These are phyloP conservation scores for Cyberlindnera mrakii DNA, from an alignment of 805 yeast genomes.

Conservation along the genomic window DNA sequence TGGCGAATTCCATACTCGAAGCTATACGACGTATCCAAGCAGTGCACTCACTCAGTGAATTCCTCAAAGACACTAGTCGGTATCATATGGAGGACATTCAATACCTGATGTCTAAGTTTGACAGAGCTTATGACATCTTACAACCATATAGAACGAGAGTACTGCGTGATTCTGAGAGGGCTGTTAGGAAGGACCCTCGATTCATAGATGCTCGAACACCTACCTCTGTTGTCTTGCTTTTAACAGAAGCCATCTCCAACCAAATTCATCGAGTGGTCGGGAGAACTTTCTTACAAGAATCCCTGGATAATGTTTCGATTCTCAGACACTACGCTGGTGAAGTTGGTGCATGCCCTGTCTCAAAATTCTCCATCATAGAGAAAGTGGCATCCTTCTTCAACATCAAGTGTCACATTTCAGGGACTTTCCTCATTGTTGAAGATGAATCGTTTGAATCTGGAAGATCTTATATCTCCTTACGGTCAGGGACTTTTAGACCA, in stretches of 20 bases:
- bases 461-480: slow-evolving; percentile 6
- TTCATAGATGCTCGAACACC: slow-evolving; percentile 2
- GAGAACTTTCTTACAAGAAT: not conserved
- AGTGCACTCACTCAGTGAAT: not conserved
- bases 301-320: slow-evolving; percentile 9
- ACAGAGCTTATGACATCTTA: slow-evolving; percentile 16
- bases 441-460: slow-evolving; percentile 7
- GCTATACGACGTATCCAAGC: slow-evolving; percentile 5
- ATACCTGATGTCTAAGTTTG: slow-evolving; percentile 8
- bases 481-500: slow-evolving; percentile 2
- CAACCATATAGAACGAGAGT: slow-evolving; percentile 9
- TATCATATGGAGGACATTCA: slow-evolving; percentile 9
- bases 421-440: slow-evolving; percentile 6
- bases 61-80: not conserved
- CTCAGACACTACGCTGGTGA: slow-evolving; percentile 16
- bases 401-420: slow-evolving; percentile 2
- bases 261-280: slow-evolving; percentile 3
- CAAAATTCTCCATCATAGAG: slow-evolving; percentile 8
- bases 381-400: slow-evolving; percentile 6
- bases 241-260: slow-evolving; percentile 4
- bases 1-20: slow-evolving; percentile 6
- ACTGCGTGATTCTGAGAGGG: slow-evolving; percentile 1
- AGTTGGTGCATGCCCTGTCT: slow-evolving; percentile 3
- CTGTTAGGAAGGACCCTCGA: not conserved
- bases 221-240: slow-evolving; percentile 7